Evolutionary conservation across 192 early-diverging fungal species (phyloP).

Genomic region (Coemansia pectinata): DNA sequence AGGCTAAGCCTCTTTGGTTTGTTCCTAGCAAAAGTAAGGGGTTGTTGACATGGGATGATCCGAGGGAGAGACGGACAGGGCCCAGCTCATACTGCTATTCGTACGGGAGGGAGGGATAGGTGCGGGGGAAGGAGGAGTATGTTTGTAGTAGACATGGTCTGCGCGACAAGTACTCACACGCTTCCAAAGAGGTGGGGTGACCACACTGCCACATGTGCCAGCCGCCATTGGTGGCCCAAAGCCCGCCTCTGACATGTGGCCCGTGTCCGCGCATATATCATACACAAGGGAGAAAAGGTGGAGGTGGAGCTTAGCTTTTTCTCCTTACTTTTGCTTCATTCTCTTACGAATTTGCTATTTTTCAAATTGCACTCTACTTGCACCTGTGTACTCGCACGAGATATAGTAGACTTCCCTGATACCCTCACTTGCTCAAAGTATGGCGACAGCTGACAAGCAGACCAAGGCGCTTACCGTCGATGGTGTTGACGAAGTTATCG

Average conservation of each 20-base stretch:
- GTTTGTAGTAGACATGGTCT: not conserved
- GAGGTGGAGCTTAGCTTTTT: not conserved
- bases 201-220: not conserved
- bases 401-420: not conserved
- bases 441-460: slow-evolving; percentile 1
- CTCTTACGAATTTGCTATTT: not conserved
- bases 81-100: not conserved
- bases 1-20: not conserved
- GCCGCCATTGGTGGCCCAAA: not conserved
- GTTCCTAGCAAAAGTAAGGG: not conserved
- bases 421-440: not conserved
- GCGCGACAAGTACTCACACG: not conserved
- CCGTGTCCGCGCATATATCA: not conserved
- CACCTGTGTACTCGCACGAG: not conserved
- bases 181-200: not conserved
- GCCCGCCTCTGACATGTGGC: not conserved
- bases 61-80: not conserved
- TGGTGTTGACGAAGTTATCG: slow-evolving; percentile 33
- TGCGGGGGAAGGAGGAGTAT: not conserved
- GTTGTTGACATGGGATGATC: not conserved
- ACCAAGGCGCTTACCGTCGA: slow-evolving; percentile 15
- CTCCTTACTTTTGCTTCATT: not conserved
- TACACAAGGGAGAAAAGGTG: not conserved
- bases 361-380: not conserved
- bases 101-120: not conserved